Evolutionary conservation across 352 stramenopile species (phyloP), one percentile per base, ranked within the genome.

Genomic region (Globisporangium cystogenes): DNA sequence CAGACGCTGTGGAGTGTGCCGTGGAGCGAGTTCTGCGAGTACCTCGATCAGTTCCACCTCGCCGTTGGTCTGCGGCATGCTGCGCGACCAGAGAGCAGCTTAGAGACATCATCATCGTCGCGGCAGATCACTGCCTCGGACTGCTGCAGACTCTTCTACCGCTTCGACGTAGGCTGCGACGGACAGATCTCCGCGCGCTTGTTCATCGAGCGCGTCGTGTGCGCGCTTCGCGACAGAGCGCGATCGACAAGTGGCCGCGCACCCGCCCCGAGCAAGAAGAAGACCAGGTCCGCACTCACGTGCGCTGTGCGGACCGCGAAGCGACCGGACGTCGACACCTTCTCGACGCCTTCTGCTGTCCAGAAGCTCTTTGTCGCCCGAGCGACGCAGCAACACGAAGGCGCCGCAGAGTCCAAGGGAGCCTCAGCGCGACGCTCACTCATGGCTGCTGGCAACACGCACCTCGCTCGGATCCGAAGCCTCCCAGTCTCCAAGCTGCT

Each of bases 401-500:
- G 6, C 14, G 33, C 8, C 33, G 15, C 33, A 11, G 12, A 11
- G 31, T 12, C 8, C 31, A 36, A 8, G 15, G 11, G 12, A 39
- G 33, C 14, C 5, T 7, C 20, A 26, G n/a, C 12, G 36, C 58
- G 48, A 20, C 44, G 44, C 27, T n/a, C 33, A 52, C 57, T 77
- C 23, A 39, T 64, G n/a, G 36, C 26, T 2, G 53, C 61, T 21
- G 70, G 68, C 5, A 81, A 77, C 35, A 66, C 65, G 7, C 65
- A 64, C 14, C 36, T 80, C 15, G 65, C 70, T 39, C 56, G 51
- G 18, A 81, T 81, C 52, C 63, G 59, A 14, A 71, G 62, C 24
- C 55, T 81, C n/a, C 70, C 70, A 23, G 53, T 81, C 35, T 74
- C 70, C 16, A 63, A 64, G 48, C 47, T 81, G 15, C 39, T 81